Evolutionary conservation across 2,329 filamentous ascomycete genomes (phyloP), one percentile per base, ranked within the genome.

Genomic region (Fusarium buxicola): DNA sequence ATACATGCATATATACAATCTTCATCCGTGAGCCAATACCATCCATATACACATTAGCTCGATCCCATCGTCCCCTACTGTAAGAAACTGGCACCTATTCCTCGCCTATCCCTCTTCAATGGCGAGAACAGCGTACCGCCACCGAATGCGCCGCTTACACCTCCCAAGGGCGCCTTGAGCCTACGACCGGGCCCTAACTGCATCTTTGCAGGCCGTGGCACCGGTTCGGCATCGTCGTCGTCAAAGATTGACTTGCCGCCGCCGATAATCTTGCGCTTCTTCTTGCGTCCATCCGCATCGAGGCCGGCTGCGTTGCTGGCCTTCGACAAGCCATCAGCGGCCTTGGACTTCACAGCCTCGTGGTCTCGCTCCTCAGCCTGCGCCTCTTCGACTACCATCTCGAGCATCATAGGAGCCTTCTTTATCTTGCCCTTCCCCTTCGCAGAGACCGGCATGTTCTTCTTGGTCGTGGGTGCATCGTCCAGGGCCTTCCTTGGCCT

Each of bases 191-290:
- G 58, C 15, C 58, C 72, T 43, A 77, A 68, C 45, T 69, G 66
- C 21, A 71, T 50, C 64, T 79, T 80, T 12, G 72, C 60, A 55
- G 74, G 71, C 41, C 73, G 72, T 60, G 64, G 58, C 7, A 48
- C 15, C 57, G 72, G 77, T 58, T 85, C 85, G 10, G 75, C 86
- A 6, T 81, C 83, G 8, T 90, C 89, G 5, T 89, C 89, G 8
- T 90, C 89, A 56, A 94, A 92, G 7, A 95, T 73, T 4, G 87
- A 91, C 63, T 87, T 86, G 43, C 83, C 81, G 18, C 77, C 79
- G 5, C 88, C 87, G 2, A 91, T 80, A 6, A 92, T 77, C 76
- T 92, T 94, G 61, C 90, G 86, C 80, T 90, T 93, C 82, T 89
- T 92, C 73, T 86, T 88, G 75, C 82, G 85, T 7, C 75, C 78